phyloP scores from a whole-genome alignment of 192 early-diverging fungal genomes.

The Podochytrium sp. region DNA sequence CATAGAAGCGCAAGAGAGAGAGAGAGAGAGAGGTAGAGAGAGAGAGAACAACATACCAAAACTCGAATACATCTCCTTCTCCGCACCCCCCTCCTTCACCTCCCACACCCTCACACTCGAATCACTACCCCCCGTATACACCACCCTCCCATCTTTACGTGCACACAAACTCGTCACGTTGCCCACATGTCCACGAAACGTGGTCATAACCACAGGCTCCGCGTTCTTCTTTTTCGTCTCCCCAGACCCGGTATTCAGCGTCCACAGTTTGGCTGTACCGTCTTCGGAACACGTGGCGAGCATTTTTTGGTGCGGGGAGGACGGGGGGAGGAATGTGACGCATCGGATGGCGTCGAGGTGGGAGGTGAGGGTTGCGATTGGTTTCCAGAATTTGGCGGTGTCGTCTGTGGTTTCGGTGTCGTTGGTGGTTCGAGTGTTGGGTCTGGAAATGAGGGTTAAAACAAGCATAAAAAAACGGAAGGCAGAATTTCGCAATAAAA shows the following conservation, averaged over 20 bases:
- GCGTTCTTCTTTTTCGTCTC: constrained; percentile 8
- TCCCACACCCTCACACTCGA: constrained; percentile 66
- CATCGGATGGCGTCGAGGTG: constrained; percentile 74
- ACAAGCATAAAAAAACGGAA: no score
- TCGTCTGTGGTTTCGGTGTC: not conserved
- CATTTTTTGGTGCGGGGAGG: constrained; percentile 2
- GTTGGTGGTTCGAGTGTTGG: not conserved
- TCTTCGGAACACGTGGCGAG: constrained; percentile 81
- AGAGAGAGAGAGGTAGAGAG: not conserved
- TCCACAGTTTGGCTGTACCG: constrained; percentile 78
- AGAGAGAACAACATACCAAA: not conserved
- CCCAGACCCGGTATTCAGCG: constrained; percentile 38
- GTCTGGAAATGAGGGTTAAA: not conserved
- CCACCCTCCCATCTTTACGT: constrained; percentile 57
- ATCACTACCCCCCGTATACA: constrained; percentile 77
- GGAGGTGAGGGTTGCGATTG: constrained; percentile 61
- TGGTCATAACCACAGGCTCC: constrained; percentile 72
- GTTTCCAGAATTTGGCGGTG: constrained; percentile 62
- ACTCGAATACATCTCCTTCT: constrained; percentile 14
- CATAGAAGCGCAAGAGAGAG: not conserved
- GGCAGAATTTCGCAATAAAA: no score
- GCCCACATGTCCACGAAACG: constrained; percentile 76
- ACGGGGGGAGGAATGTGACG: constrained; percentile 59
- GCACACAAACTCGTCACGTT: constrained; percentile 71
- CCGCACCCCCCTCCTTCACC: constrained; percentile 55